phyloP scores from a whole-genome alignment of 345 rosid species.

The Microthlaspi erraticum region DNA sequence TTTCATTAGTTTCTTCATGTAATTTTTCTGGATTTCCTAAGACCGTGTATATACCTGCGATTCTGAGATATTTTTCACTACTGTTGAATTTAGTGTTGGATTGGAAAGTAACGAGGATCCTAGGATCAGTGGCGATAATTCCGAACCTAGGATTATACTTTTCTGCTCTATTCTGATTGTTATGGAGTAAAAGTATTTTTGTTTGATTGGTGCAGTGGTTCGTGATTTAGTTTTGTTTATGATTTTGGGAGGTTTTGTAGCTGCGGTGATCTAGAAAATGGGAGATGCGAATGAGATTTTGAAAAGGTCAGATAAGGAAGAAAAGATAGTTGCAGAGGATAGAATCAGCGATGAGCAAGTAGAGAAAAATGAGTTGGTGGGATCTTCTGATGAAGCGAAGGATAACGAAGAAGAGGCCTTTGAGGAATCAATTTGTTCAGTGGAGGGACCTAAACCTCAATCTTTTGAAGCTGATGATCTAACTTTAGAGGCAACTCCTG shows the following conservation, averaged over 20 bases:
- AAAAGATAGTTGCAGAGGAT: constrained; percentile 42
- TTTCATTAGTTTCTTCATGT: no score
- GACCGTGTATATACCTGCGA: background rate
- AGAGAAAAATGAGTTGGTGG: constrained; percentile 18
- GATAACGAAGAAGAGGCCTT: constrained; percentile 68
- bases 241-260: constrained; percentile 19
- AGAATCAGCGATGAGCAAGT: constrained; percentile 28
- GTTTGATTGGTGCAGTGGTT: background rate
- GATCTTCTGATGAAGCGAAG: constrained; percentile 45
- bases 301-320: constrained; percentile 42
- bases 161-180: background rate
- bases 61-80: background rate
- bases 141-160: constrained; percentile 32
- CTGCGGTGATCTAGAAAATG: constrained; percentile 47
- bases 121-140: background rate
- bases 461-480: background rate
- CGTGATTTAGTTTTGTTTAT: constrained; percentile 5
- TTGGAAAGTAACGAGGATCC: background rate
- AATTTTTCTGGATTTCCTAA: background rate
- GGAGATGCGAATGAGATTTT: constrained; percentile 55
- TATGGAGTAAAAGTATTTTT: background rate
- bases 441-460: constrained; percentile 39
- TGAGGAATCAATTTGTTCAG: constrained; percentile 65
- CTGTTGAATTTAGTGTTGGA: constrained; percentile 7
- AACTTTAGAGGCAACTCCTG: constrained; percentile 29